phyloP scores from a whole-genome alignment of 371 early-diverging fungal species.

The Entomophthora muscae region DNA sequence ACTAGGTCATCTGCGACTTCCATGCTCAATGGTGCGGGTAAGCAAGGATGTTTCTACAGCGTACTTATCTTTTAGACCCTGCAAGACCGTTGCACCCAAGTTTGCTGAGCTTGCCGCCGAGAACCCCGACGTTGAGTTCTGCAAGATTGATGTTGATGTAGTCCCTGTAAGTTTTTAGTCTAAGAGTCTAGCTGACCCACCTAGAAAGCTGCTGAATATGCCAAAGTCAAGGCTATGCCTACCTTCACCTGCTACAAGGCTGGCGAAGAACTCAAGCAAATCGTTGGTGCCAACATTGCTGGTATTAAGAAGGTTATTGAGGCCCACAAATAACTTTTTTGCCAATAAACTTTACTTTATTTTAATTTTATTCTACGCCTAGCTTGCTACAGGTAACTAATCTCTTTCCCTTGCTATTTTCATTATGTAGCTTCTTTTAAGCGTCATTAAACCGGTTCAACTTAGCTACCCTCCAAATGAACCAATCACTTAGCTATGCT shows the following conservation, averaged over 20 bases:
- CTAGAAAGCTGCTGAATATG: conserved; percentile 29
- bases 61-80: conserved; percentile 36
- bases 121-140: conserved; percentile 37
- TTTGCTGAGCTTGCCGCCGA: conserved; percentile 31
- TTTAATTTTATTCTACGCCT: too few species aligned
- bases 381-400: too few species aligned
- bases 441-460: too few species aligned
- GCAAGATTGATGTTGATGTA: conserved; percentile 74
- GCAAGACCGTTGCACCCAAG: conserved; percentile 70
- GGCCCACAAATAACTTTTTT: neutral
- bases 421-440: too few species aligned
- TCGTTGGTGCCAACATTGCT: conserved; percentile 45
- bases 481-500: too few species aligned
- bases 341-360: too few species aligned
- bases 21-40: conserved; percentile 18
- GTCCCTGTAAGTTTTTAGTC: conserved; percentile 15
- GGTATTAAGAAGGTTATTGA: neutral
- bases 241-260: conserved; percentile 65
- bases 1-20: conserved; percentile 14
- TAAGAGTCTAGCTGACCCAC: neutral
- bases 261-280: conserved; percentile 47
- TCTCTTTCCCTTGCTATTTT: too few species aligned
- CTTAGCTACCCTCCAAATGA: too few species aligned
- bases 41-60: neutral
- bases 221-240: conserved; percentile 74